Percentiles rank a stretch among this genome's conserved stretches.
These are phyloP conservation scores for Xylariaceae sp. DNA, from an alignment of 2,329 filamentous ascomycete species.

Conservation along the genomic window DNA sequence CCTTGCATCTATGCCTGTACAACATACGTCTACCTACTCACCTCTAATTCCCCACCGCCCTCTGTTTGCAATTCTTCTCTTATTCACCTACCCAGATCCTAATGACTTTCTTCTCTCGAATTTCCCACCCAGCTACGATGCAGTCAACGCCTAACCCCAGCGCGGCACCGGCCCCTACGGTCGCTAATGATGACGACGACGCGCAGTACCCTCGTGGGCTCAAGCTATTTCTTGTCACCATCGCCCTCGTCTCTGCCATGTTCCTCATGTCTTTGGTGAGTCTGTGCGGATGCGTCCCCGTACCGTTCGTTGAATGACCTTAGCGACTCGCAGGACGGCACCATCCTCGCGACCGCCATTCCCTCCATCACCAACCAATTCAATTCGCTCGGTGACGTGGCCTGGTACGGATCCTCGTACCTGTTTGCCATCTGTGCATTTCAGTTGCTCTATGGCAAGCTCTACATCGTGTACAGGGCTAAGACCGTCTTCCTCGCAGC, in stretches of 20 bases:
- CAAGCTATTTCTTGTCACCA: conserved; percentile 41
- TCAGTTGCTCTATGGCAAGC: conserved; percentile 47
- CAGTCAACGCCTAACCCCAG: too few species aligned
- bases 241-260: conserved; percentile 44
- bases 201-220: conserved; percentile 40
- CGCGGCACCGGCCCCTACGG: background rate
- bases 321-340: conserved; percentile 33
- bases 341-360: conserved; percentile 55
- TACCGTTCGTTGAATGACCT: background rate
- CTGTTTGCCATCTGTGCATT: conserved; percentile 46
- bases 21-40: too few species aligned
- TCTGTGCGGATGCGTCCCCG: conserved; percentile 32
- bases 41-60: too few species aligned
- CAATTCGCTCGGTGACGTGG: conserved; percentile 48
- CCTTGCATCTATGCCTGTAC: too few species aligned
- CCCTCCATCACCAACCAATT: conserved; percentile 53
- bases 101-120: too few species aligned
- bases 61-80: too few species aligned
- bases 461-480: conserved; percentile 40
- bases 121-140: too few species aligned
- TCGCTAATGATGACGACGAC: background rate
- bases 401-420: conserved; percentile 58
- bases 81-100: too few species aligned
- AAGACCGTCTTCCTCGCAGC: conserved; percentile 17
- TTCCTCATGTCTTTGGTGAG: conserved; percentile 48